Base-by-base conservation (phyloP, 164 flowering plant species). In the Warburgia ugandensis region DNA sequence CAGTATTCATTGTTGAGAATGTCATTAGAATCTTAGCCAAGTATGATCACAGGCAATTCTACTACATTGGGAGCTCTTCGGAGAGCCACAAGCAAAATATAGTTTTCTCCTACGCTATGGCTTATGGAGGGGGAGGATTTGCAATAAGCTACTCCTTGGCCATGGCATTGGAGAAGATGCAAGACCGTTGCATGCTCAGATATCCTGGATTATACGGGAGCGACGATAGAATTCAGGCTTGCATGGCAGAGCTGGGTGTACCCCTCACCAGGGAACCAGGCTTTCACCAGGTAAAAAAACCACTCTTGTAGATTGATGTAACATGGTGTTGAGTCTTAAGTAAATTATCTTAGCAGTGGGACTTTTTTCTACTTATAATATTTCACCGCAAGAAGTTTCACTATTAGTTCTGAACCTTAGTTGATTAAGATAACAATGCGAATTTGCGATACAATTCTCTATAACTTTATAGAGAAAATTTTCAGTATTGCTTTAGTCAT, bases 171-270 rank as follows among this genome's bases (percentile, higher is more conserved):
- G 72, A 44, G 20, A 64, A 60, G 29, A 71, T 79, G 72, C 83
- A 75, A 43, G 92, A 81, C 52, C 8, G 68, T 42, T 84, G 92
- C 32, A 56, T 84, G 0, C 57, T 67, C 26, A 65, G 81, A 49
- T 79, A 84, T 39, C 70, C 92, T 1, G 64, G 37, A 0, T 37
- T 81, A 51, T 79, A 84, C 37, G 92, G 92, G 1, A 74, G 83
- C 4, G 92, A 84, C 48, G 81, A 78, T 41, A 60, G 87, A 50
- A 65, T 83, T 51, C 83, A 78, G 20, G 91, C 91, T 29, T 83
- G 91, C 59, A 64, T 83, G 83, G 67, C 85, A 9, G 92, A 84
- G 61, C 80, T 84, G n/a, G 92, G 92, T 14, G 92, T 84, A 11
- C 85, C 92, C 11, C 75, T 84, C 44, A 84, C 92, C 40, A 79